Percentiles rank a stretch among this genome's conserved stretches.
Conservation (phyloP, 2,329 filamentous ascomycete species). For the Colletotrichum trifolii region DNA sequence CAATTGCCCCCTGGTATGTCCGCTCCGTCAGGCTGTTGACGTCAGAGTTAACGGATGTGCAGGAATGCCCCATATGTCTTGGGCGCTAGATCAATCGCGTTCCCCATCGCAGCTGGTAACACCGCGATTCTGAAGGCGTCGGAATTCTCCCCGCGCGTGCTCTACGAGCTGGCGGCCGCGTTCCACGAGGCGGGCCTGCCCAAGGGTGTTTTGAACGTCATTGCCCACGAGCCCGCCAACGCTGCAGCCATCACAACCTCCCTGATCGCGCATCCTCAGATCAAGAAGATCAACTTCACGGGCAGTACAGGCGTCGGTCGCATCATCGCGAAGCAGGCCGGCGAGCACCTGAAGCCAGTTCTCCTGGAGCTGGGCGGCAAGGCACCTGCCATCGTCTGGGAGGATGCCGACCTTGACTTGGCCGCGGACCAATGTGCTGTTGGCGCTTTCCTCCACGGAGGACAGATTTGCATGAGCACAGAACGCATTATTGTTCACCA, state of each 20-base stretch:
- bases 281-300: slow-evolving; percentile 90
- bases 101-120: slow-evolving; percentile 81
- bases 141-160: slow-evolving; percentile 73
- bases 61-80: slow-evolving; percentile 71
- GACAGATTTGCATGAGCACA: slow-evolving; percentile 89
- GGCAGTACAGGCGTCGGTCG: slow-evolving; percentile 80
- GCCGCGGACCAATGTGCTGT: slow-evolving; percentile 76
- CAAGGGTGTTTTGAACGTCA: slow-evolving; percentile 77
- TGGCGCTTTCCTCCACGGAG: slow-evolving; percentile 78
- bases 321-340: slow-evolving; percentile 77
- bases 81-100: slow-evolving; percentile 64
- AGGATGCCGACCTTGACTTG: slow-evolving; percentile 80
- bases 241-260: slow-evolving; percentile 74
- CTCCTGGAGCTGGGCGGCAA: slow-evolving; percentile 88
- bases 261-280: slow-evolving; percentile 72
- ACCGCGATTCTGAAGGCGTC: slow-evolving; percentile 79
- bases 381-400: slow-evolving; percentile 79
- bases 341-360: slow-evolving; percentile 80
- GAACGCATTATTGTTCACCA: slow-evolving; percentile 75
- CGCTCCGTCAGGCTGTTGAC: not conserved
- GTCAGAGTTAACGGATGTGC: slow-evolving; percentile 20
- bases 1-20: slow-evolving; percentile 83
- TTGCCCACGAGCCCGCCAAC: slow-evolving; percentile 73
- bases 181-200: slow-evolving; percentile 82
- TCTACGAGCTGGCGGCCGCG: slow-evolving; percentile 70